These are phyloP conservation scores for Pezicula neosporulosa DNA, from an alignment of 2,329 filamentous ascomycete genomes.

Conservation along the genomic window DNA sequence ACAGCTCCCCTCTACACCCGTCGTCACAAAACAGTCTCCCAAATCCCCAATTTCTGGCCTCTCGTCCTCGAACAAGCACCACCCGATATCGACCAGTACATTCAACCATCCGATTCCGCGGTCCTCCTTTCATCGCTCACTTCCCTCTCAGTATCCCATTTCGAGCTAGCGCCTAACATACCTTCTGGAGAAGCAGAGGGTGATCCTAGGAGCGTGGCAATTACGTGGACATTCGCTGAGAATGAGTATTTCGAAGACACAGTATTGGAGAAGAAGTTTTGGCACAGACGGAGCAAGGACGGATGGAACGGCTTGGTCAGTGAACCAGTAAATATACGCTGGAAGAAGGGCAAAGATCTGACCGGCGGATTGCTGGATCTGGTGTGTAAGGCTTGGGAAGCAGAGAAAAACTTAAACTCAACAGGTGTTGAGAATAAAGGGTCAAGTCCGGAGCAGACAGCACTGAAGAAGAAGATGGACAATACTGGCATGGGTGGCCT, in stretches of 20 bases:
- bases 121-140: conserved; percentile 68
- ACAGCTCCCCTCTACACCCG: conserved; percentile 71
- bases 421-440: conserved; percentile 30
- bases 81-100: conserved; percentile 80
- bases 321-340: conserved; percentile 83
- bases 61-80: conserved; percentile 87
- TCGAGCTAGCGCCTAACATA: conserved; percentile 59
- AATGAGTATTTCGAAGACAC: conserved; percentile 82
- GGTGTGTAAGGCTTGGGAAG: conserved; percentile 66
- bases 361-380: conserved; percentile 77
- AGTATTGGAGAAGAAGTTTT: conserved; percentile 87
- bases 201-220: conserved; percentile 75
- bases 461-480: conserved; percentile 51
- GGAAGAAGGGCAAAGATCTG: conserved; percentile 83
- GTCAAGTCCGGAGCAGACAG: conserved; percentile 43
- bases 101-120: conserved; percentile 75
- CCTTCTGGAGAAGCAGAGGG: conserved; percentile 44
- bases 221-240: conserved; percentile 74
- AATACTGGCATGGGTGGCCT: conserved; percentile 58
- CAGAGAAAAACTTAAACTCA: conserved; percentile 42
- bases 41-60: conserved; percentile 91
- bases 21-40: conserved; percentile 65
- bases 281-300: conserved; percentile 68
- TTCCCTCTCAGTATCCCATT: conserved; percentile 70
- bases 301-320: conserved; percentile 76